Percentiles rank a stretch among this genome's conserved stretches.
These are phyloP conservation scores for Cutaneotrichosporon mucoides DNA, from an alignment of 1,284 basidiomycete species.

Conservation along the genomic window DNA sequence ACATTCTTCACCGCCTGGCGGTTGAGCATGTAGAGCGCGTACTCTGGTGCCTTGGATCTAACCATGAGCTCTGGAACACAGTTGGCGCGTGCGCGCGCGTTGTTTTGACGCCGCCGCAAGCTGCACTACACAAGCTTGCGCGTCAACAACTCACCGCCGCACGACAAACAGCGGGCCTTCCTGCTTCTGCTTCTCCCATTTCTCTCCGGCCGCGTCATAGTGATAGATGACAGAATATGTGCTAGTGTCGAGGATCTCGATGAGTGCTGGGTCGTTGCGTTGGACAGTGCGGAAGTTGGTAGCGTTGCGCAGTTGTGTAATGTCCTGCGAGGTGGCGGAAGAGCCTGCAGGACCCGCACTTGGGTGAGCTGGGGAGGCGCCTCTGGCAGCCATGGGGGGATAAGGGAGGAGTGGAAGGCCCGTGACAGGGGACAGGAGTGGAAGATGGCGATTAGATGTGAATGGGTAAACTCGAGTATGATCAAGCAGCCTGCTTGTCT, in stretches of 20 bases:
- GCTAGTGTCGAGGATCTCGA: conserved; percentile 38
- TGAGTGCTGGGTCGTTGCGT: conserved; percentile 34
- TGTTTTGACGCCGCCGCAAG: too few species aligned
- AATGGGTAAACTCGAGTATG: too few species aligned
- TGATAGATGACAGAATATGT: conserved; percentile 40
- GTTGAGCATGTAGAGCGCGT: conserved; percentile 44
- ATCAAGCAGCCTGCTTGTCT: too few species aligned
- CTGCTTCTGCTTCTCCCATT: conserved; percentile 46
- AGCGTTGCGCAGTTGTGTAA: conserved; percentile 12
- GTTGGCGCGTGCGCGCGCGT: too few species aligned
- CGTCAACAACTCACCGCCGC: conserved; percentile 25
- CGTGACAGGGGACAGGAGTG: background rate
- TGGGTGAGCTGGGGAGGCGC: background rate
- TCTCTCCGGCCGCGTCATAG: conserved; percentile 28
- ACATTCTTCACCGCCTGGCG: conserved; percentile 39
- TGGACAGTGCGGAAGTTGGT: conserved; percentile 37
- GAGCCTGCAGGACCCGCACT: background rate
- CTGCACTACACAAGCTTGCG: background rate
- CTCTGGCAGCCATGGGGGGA: conserved; percentile 1
- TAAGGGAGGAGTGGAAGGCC: background rate
- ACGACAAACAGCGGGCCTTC: conserved; percentile 45
- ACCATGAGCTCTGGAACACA: too few species aligned
- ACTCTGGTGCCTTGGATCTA: conserved; percentile 40
- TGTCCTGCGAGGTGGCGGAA: background rate
- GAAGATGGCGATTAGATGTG: too few species aligned